Conservation (phyloP, 768 basidiomycete species). For the Amylocystis lapponica region DNA sequence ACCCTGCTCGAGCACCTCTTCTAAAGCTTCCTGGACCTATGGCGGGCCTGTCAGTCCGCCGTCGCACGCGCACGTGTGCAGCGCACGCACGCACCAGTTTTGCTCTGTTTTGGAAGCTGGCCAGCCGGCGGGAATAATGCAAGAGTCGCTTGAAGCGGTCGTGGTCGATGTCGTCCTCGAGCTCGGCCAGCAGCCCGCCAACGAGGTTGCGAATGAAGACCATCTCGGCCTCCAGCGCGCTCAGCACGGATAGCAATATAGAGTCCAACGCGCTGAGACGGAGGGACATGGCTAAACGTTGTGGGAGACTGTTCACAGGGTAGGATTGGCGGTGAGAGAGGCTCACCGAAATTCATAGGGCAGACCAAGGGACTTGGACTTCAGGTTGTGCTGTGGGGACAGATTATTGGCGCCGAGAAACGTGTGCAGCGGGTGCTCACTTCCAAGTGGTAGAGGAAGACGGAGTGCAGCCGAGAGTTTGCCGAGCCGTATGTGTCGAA, state of each 20-base stretch:
- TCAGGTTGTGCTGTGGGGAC: slow-evolving; percentile 68
- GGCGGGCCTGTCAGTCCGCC: no score
- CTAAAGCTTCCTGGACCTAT: slow-evolving; percentile 84
- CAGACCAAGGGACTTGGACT: slow-evolving; percentile 56
- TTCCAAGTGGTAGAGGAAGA: slow-evolving; percentile 84
- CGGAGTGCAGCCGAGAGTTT: slow-evolving; percentile 81
- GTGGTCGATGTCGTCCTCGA: slow-evolving; percentile 93
- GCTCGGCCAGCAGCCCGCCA: slow-evolving; percentile 82
- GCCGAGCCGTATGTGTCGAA: slow-evolving; percentile 90
- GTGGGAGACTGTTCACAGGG: slow-evolving; percentile 9
- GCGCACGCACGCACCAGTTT: slow-evolving; percentile 62
- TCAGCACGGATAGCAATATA: slow-evolving; percentile 83
- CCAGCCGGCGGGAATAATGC: slow-evolving; percentile 85
- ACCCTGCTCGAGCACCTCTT: slow-evolving; percentile 92
- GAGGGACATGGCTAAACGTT: slow-evolving; percentile 13
- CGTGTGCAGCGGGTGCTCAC: slow-evolving; percentile 30
- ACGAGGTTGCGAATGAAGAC: slow-evolving; percentile 89
- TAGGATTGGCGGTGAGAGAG: no score
- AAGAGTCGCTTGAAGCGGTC: slow-evolving; percentile 90
- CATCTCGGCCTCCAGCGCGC: slow-evolving; percentile 95
- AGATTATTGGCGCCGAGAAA: slow-evolving; percentile 5
- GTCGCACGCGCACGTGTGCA: neutral
- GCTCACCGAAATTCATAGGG: slow-evolving; percentile 87
- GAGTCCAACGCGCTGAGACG: slow-evolving; percentile 83
- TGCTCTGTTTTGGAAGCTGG: slow-evolving; percentile 88